phyloP scores from a whole-genome alignment of 805 yeast species.

The Wickerhamomyces chambardii region DNA sequence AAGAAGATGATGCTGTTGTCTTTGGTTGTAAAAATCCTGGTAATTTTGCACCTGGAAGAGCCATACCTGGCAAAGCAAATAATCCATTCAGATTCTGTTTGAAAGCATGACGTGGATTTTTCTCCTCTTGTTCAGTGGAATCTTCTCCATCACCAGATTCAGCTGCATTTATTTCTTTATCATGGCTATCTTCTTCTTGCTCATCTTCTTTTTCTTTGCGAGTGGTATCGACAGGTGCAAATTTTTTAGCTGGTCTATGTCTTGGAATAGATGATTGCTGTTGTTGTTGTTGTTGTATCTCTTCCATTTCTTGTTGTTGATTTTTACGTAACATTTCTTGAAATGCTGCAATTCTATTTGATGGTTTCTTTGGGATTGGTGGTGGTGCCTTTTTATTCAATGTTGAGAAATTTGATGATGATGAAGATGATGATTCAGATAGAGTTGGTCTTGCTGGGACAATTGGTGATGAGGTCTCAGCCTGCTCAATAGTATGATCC shows the following conservation, averaged over 20 bases:
- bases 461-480: slow-evolving; percentile 2
- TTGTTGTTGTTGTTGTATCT: slow-evolving; percentile 33
- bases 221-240: neutral
- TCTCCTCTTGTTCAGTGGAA: neutral
- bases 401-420: slow-evolving; percentile 3
- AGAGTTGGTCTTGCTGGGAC: slow-evolving; percentile 1
- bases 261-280: slow-evolving; percentile 13
- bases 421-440: neutral
- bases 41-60: slow-evolving; percentile 10
- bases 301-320: slow-evolving; percentile 43
- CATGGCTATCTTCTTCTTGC: slow-evolving; percentile 1
- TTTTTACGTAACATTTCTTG: slow-evolving; percentile 62
- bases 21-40: neutral
- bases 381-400: slow-evolving; percentile 36
- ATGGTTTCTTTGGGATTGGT: slow-evolving; percentile 68
- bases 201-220: slow-evolving; percentile 1
- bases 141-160: slow-evolving; percentile 20
- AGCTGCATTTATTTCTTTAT: slow-evolving; percentile 11
- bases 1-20: too few relatives aligned
- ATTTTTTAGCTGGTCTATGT: neutral
- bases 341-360: slow-evolving; percentile 73
- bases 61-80: slow-evolving; percentile 37
- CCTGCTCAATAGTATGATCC: too few relatives aligned
- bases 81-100: slow-evolving; percentile 53
- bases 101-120: slow-evolving; percentile 28